Evolutionary conservation across 2,329 filamentous ascomycete species (phyloP), one percentile per base, ranked within the genome.

Genomic region (Penicillium sp.): DNA sequence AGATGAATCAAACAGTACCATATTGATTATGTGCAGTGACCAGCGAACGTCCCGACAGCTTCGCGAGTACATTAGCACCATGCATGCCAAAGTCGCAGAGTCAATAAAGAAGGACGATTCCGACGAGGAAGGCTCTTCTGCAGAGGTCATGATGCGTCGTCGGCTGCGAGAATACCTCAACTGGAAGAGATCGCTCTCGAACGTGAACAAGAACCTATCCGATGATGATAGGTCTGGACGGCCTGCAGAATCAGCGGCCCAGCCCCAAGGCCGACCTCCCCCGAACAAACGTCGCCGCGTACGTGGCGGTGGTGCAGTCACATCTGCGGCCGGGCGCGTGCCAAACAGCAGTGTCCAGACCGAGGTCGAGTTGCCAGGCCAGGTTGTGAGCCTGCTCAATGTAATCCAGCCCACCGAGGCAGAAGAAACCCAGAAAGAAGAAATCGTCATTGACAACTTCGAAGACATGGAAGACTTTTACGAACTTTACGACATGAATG

Each of bases 11-110:
- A 95, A 91, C 66, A 89, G 89, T n/a, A 90, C 89, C 2, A 90
- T 96, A 44, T 76, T 99, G 30, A 90, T 99, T 68, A 97, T 99
- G 94, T 97, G 92, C 67, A 87, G 87, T 24, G 92, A 95, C 63
- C 85, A 89, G 50, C 84, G 86, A 50, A 95, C 90, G 8, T 95
- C 90, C 65, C 83, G 88, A 13, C 94, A 99, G 63, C 77, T 99
- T 38, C 85, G 90, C 57, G 92, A 97, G 68, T 97, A 92, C 67
- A 76, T 99, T 18, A 88, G 95, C 68, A 91, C 85, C 6, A 96
- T 96, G 90, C 84, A 95, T 65, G 81, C 92, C 25, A 84, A 82
- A 48, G 79, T 47, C 31, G 67, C 73, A 33, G 64, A 52, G 5
- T 57, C 80, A 69, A 20, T 20, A 30, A 63, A 78, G 11, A 73